These are phyloP conservation scores for Apophysomyces trapeziformis DNA, from an alignment of 371 early-diverging fungal species.

Conservation along the genomic window DNA sequence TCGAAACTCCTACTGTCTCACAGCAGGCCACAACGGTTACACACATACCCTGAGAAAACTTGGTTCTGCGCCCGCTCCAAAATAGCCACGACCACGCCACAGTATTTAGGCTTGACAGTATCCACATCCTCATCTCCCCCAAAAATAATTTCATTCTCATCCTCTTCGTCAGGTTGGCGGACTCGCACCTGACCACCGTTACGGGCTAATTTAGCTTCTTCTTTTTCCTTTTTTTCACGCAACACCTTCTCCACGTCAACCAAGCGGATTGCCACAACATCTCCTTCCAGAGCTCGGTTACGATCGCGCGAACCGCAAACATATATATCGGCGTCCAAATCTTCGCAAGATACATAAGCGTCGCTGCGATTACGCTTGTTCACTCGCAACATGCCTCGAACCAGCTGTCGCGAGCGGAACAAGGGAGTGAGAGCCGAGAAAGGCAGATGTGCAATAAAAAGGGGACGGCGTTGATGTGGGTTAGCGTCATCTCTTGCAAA, in stretches of 20 bases:
- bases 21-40: neutral
- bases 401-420: constrained; percentile 48
- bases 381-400: constrained; percentile 79
- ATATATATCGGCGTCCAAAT: constrained; percentile 71
- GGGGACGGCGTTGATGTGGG: constrained; percentile 58
- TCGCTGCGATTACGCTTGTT: constrained; percentile 84
- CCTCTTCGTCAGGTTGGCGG: constrained; percentile 53
- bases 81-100: constrained; percentile 71
- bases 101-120: constrained; percentile 62
- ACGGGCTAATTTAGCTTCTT: constrained; percentile 54
- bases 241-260: constrained; percentile 73
- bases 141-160: constrained; percentile 54
- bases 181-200: constrained; percentile 48
- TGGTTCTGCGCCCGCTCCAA: constrained; percentile 67
- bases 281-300: constrained; percentile 90
- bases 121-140: constrained; percentile 63
- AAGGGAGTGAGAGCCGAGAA: constrained; percentile 60
- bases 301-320: constrained; percentile 78
- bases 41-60: constrained; percentile 62
- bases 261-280: constrained; percentile 82
- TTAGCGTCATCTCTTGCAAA: constrained; percentile 57
- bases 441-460: constrained; percentile 64
- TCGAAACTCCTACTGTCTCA: constrained; percentile 3
- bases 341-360: constrained; percentile 83
- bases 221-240: constrained; percentile 59